A percentile compares a stretch with the other conserved stretches of the same genome.
Evolutionary conservation across 139 green algal genomes (phyloP).

Genomic region (Mesotaenium endlicherianum): DNA sequence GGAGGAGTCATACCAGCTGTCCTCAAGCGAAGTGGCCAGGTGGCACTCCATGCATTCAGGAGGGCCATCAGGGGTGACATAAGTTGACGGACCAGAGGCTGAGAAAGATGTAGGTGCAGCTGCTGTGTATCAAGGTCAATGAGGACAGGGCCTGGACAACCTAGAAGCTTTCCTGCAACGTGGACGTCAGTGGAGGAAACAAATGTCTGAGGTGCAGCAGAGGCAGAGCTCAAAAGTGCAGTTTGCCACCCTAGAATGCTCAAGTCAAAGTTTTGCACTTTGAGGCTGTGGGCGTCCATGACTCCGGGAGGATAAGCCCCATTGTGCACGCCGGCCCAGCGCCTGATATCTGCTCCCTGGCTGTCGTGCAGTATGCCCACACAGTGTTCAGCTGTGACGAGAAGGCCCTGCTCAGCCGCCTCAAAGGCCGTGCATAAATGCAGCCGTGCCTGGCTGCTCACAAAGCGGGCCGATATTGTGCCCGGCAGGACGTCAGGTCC

Average conservation of each 20-base stretch:
- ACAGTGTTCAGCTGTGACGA: constrained; percentile 27
- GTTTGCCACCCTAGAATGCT: constrained; percentile 1
- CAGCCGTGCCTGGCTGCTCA: not conserved
- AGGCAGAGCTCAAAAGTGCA: constrained; percentile 11
- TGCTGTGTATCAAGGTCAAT: constrained; percentile 20
- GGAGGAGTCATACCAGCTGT: not conserved
- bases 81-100: not conserved
- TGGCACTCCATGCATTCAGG: not conserved
- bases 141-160: not conserved
- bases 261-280: constrained; percentile 25
- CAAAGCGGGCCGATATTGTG: constrained; percentile 3
- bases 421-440: constrained; percentile 11
- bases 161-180: not conserved
- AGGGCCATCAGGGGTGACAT: not conserved
- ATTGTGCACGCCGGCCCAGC: constrained; percentile 12
- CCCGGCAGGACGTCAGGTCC: constrained; percentile 6
- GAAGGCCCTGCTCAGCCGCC: not conserved
- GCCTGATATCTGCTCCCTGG: constrained; percentile 1
- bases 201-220: not conserved
- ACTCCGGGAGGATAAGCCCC: not conserved
- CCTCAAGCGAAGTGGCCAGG: not conserved
- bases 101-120: constrained; percentile 1
- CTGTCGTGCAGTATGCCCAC: constrained; percentile 26
- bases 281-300: not conserved
- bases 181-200: constrained; percentile 12